A percentile compares a stretch with the other conserved stretches of the same genome.
These are phyloP conservation scores for Madurella mycetomatis DNA, from an alignment of 2,329 filamentous ascomycete species.

Conservation along the genomic window DNA sequence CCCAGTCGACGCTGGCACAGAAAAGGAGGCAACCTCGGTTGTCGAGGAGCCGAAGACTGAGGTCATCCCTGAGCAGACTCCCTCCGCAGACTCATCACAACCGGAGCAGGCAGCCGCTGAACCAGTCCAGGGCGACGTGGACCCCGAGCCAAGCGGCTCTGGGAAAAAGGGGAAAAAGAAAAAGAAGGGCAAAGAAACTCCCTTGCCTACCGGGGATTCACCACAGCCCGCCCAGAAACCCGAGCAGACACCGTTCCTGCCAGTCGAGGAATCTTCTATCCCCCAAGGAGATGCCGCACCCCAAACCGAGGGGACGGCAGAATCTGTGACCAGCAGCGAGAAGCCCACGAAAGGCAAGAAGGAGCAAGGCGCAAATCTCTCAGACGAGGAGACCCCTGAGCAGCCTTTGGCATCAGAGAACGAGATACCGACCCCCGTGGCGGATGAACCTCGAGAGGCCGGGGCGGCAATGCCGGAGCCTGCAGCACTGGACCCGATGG, in stretches of 20 bases:
- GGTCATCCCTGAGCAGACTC: background rate
- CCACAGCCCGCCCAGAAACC: background rate
- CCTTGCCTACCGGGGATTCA: background rate
- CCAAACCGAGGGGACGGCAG: background rate
- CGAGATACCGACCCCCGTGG: background rate
- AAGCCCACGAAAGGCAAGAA: conserved; percentile 35
- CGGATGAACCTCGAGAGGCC: background rate
- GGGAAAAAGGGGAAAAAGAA: conserved; percentile 15
- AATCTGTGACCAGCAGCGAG: conserved; percentile 16
- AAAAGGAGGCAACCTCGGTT: background rate
- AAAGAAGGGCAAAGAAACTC: conserved; percentile 14
- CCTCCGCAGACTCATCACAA: background rate
- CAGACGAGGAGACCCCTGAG: background rate
- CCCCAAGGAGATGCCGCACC: background rate
- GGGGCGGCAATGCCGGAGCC: background rate
- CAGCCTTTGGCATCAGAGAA: background rate
- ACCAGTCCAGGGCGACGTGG: background rate
- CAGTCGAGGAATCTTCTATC: background rate
- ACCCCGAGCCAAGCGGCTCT: conserved; percentile 2
- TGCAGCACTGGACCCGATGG: background rate
- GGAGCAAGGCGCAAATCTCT: background rate
- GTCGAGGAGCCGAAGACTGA: background rate
- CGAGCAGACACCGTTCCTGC: background rate
- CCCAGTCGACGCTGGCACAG: background rate
- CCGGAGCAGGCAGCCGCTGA: background rate